Percentiles rank a stretch among this genome's conserved stretches.
These are phyloP conservation scores for Pseudogymnoascus destructans DNA, from an alignment of 2,329 filamentous ascomycete species.

Conservation along the genomic window DNA sequence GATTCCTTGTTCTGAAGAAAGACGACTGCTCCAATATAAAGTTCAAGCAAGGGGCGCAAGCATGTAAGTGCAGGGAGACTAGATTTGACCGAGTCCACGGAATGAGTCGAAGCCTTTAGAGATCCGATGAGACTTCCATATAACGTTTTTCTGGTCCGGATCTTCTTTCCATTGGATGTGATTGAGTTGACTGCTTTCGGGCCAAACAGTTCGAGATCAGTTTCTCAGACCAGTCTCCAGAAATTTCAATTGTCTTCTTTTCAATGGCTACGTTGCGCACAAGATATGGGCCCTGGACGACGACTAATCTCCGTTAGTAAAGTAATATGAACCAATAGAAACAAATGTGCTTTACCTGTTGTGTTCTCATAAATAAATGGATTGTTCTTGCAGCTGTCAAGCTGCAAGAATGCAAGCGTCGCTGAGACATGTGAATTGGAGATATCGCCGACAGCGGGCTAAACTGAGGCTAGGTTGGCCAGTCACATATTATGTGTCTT, in stretches of 20 bases:
- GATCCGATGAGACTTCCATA: constrained; percentile 30
- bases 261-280: constrained; percentile 33
- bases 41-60: constrained; percentile 31
- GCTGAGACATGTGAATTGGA: too few species aligned
- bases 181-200: constrained; percentile 33
- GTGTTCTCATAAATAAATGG: neutral
- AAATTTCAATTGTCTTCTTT: constrained; percentile 29
- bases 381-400: too few species aligned
- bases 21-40: constrained; percentile 31
- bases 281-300: constrained; percentile 40
- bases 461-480: too few species aligned
- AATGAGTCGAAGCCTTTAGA: constrained; percentile 21
- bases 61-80: constrained; percentile 16
- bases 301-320: constrained; percentile 25
- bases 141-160: constrained; percentile 11
- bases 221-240: constrained; percentile 34
- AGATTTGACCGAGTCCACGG: constrained; percentile 12
- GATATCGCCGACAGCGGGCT: too few species aligned
- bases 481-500: too few species aligned
- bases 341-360: neutral
- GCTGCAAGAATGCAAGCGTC: too few species aligned
- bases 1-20: constrained; percentile 35
- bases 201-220: constrained; percentile 35
- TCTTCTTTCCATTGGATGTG: constrained; percentile 38
- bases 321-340: neutral